Conservation (phyloP, 2,329 filamentous ascomycete species). For the Colletotrichum sp. region DNA sequence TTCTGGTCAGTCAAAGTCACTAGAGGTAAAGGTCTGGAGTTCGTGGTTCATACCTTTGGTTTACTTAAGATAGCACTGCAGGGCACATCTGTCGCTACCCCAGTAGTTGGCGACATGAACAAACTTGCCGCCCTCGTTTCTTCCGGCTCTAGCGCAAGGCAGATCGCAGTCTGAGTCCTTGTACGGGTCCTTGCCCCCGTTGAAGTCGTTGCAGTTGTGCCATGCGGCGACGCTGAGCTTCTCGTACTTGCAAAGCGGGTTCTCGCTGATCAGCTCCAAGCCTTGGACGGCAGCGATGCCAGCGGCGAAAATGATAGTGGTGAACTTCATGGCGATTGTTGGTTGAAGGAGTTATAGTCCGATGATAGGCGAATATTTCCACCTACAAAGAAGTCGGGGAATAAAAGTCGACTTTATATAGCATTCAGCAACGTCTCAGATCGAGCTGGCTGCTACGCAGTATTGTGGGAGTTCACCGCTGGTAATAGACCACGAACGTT, state of each 20-base stretch:
- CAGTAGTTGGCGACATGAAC: neutral
- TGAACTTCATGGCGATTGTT: neutral
- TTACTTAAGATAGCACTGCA: neutral
- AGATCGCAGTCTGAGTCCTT: neutral
- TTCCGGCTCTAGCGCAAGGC: neutral
- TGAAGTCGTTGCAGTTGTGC: neutral
- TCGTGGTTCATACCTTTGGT: neutral
- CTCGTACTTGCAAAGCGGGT: neutral
- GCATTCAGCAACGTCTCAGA: neutral
- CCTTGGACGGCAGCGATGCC: neutral
- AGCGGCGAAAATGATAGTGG: neutral
- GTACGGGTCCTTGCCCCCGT: neutral
- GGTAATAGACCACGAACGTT: neutral
- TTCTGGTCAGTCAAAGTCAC: neutral
- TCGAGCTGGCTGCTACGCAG: neutral
- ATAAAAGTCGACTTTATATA: neutral
- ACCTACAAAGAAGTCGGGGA: neutral
- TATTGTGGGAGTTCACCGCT: neutral
- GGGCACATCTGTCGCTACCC: neutral
- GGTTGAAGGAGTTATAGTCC: neutral
- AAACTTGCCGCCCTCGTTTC: neutral
- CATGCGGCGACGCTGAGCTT: neutral
- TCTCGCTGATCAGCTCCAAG: neutral
- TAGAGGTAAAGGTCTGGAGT: neutral
- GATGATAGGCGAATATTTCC: neutral